Evolutionary conservation across 805 yeast genomes (phyloP).

Genomic region (Candida maesae): DNA sequence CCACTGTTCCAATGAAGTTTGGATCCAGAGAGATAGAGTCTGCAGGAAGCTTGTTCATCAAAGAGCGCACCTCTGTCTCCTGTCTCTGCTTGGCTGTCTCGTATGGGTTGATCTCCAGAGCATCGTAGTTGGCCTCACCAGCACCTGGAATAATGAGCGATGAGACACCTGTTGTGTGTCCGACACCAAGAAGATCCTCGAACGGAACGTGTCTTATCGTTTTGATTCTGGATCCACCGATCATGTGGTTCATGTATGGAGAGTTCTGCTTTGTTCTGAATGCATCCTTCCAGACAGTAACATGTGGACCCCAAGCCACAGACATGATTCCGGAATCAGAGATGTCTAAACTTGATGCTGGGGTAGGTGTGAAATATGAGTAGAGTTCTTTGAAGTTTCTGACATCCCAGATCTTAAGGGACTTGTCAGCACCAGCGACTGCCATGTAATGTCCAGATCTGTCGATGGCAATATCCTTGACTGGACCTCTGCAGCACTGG

Average conservation of each 20-base stretch:
- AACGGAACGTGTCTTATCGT: slow-evolving; percentile 79
- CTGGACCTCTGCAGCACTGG: slow-evolving; percentile 81
- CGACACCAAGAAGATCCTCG: slow-evolving; percentile 93
- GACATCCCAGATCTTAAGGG: slow-evolving; percentile 89
- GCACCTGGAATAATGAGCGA: slow-evolving; percentile 92
- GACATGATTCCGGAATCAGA: slow-evolving; percentile 86
- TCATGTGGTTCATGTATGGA: slow-evolving; percentile 89
- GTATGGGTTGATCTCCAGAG: slow-evolving; percentile 88
- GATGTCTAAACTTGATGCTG: slow-evolving; percentile 72
- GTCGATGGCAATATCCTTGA: slow-evolving; percentile 79
- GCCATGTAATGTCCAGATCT: slow-evolving; percentile 95
- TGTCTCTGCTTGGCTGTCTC: slow-evolving; percentile 92
- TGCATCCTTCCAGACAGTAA: slow-evolving; percentile 89
- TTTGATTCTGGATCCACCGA: slow-evolving; percentile 73
- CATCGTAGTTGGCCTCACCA: slow-evolving; percentile 97
- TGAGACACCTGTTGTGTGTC: slow-evolving; percentile 74
- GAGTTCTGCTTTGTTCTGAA: slow-evolving; percentile 65
- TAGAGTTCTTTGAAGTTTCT: slow-evolving; percentile 77
- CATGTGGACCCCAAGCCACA: slow-evolving; percentile 95
- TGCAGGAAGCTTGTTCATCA: slow-evolving; percentile 84
- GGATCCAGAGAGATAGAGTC: slow-evolving; percentile 94
- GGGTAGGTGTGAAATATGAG: slow-evolving; percentile 66
- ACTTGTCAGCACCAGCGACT: slow-evolving; percentile 81
- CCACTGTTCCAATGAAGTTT: slow-evolving; percentile 77
- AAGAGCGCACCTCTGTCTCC: slow-evolving; percentile 80